Evolutionary conservation across 1,139 yeast species (phyloP), one percentile per base, ranked within the genome.

Genomic region (Ashbya aceris): DNA sequence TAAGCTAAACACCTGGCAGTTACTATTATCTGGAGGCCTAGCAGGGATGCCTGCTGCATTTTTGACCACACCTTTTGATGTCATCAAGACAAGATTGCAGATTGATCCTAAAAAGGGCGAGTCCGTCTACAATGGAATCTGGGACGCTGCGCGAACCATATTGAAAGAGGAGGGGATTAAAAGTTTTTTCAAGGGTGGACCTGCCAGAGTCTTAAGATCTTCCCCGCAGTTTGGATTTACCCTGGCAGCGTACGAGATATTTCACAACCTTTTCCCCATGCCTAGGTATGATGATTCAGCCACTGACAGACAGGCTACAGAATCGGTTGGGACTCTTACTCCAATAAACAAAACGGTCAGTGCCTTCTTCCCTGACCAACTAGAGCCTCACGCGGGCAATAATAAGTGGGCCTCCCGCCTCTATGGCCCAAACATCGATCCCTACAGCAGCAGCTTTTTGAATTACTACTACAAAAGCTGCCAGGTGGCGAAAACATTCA

Each of bases 1-100:
- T 43, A 67, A 71, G 47, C 74, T 91, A 48, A 77, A 77, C 49
- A 76, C 95, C 23, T 79, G 89, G 81, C 95, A 91, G 64, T 69
- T 91, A 53, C 74, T 91, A 49, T 64, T 77, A 12, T 77, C 95
- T 49, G 98, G 98, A 65, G 97, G 96, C 9, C 64, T 89, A 54
- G 97, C 98, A 14, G 98, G 98, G 61, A 87, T 94, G 67, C 98
- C 98, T 9, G 94, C 97, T 31, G 98, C 98, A 5, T 89, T 83
- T 63, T 70, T 89, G 55, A 89, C 97, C 4, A 89, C 97, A 1
- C 97, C 97, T 1, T 89, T 87, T 51, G 97, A 89, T 71, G 98
- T 91, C 41, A 84, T 91, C 56, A 91, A 91, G 69, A 91, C 98
- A 7, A 80, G 97, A 65, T 70, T 91, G 50, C 98, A 91, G 68